phyloP scores from a whole-genome alignment of 106 monocot genomes.

The Cymbidium sinense region DNA sequence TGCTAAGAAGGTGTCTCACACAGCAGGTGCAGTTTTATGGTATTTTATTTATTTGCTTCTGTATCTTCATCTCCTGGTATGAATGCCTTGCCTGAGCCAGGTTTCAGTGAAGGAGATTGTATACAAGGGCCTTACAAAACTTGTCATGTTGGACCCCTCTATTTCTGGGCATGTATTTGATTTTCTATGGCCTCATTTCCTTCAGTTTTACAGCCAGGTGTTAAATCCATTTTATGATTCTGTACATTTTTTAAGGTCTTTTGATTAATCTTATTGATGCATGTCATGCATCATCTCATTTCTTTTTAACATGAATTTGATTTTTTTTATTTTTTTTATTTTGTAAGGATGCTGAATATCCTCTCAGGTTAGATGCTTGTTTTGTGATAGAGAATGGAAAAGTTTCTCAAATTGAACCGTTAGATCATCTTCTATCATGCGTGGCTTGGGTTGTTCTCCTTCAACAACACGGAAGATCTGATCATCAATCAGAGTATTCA shows the following conservation, averaged over 20 bases:
- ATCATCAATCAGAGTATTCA: slow-evolving; percentile 35
- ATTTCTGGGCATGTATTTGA: slow-evolving; percentile 48
- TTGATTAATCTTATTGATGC: not conserved
- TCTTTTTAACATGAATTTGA: not conserved
- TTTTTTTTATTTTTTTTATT: not conserved
- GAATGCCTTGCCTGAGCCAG: slow-evolving; percentile 33
- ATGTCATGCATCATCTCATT: not conserved
- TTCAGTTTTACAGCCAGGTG: slow-evolving; percentile 66
- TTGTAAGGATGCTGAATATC: slow-evolving; percentile 52
- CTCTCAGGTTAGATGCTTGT: slow-evolving; percentile 58
- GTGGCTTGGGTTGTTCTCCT: slow-evolving; percentile 73
- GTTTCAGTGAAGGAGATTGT: slow-evolving; percentile 60
- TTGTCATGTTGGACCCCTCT: slow-evolving; percentile 61
- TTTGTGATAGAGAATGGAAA: slow-evolving; percentile 58
- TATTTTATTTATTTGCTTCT: not conserved
- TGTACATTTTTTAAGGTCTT: not conserved
- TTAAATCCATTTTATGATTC: not conserved
- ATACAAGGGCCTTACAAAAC: slow-evolving; percentile 66
- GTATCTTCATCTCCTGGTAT: not conserved
- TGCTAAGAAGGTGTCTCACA: slow-evolving; percentile 78
- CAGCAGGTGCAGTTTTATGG: slow-evolving; percentile 47
- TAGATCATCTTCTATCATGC: slow-evolving; percentile 70
- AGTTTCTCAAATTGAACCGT: slow-evolving; percentile 55
- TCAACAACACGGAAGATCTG: slow-evolving; percentile 46
- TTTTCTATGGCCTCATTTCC: slow-evolving; percentile 92